These are phyloP conservation scores for Talaromyces ruber DNA, from an alignment of 495 filamentous ascomycete species.

Conservation along the genomic window DNA sequence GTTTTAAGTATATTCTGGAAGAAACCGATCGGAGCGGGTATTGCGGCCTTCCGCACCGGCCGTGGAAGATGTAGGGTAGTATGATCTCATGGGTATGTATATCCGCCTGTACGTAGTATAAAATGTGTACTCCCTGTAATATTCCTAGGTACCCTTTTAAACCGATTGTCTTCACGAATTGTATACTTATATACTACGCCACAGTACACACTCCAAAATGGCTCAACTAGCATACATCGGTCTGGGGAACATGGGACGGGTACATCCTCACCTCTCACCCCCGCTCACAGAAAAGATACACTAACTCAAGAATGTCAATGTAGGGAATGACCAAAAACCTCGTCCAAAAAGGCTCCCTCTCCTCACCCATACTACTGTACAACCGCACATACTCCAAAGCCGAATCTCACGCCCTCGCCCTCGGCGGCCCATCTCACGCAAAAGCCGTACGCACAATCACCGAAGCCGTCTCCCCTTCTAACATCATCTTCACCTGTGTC, in stretches of 20 bases:
- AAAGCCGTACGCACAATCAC: slow-evolving; percentile 50
- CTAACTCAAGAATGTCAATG: background rate
- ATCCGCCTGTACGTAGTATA: background rate
- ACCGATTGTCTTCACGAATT: background rate
- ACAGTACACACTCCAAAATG: slow-evolving; percentile 26
- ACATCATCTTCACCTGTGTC: slow-evolving; percentile 79
- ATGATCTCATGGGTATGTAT: background rate
- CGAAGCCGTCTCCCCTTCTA: slow-evolving; percentile 57
- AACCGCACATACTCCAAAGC: slow-evolving; percentile 65
- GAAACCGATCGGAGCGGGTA: background rate
- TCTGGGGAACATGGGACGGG: slow-evolving; percentile 85
- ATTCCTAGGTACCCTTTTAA: background rate
- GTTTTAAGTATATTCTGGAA: too few relatives aligned
- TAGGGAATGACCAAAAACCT: slow-evolving; percentile 86
- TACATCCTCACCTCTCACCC: slow-evolving; percentile 31
- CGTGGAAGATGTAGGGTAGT: background rate
- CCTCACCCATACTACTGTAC: slow-evolving; percentile 62
- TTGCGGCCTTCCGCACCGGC: background rate
- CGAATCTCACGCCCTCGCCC: slow-evolving; percentile 41
- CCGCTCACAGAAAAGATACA: background rate
- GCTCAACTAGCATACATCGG: slow-evolving; percentile 73
- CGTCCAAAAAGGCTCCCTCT: slow-evolving; percentile 63
- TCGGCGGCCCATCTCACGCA: slow-evolving; percentile 46
- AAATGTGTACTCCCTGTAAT: background rate
- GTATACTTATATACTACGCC: background rate